Percentiles rank a stretch among this genome's conserved stretches.
Evolutionary conservation across 2,329 filamentous ascomycete genomes (phyloP).

Genomic region (Karstenula rhodostoma): DNA sequence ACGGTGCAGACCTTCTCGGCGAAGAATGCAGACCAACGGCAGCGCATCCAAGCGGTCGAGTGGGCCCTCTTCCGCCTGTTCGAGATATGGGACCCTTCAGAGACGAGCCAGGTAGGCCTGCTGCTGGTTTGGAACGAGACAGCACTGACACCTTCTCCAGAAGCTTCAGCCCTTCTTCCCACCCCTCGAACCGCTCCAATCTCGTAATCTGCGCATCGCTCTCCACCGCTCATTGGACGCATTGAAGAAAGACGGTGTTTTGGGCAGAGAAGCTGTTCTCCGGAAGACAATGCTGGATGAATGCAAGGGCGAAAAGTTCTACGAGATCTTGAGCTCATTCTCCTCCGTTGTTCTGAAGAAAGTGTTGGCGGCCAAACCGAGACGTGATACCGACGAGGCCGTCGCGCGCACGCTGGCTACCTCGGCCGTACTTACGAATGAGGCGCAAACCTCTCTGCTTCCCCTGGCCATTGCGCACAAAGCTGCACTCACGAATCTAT

Average conservation of each 20-base stretch:
- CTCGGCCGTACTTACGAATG: slow-evolving; percentile 44
- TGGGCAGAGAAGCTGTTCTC: slow-evolving; percentile 81
- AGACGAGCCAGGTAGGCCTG: slow-evolving; percentile 71
- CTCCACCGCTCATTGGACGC: slow-evolving; percentile 83
- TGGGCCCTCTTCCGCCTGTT: slow-evolving; percentile 93
- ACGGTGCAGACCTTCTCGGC: slow-evolving; percentile 73
- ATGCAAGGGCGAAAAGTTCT: slow-evolving; percentile 89
- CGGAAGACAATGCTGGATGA: slow-evolving; percentile 97
- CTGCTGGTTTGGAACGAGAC: background rate
- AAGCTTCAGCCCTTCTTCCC: slow-evolving; percentile 93
- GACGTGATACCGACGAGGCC: slow-evolving; percentile 32
- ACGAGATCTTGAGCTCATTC: slow-evolving; percentile 84
- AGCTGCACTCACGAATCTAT: slow-evolving; percentile 66
- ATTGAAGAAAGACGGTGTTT: slow-evolving; percentile 83
- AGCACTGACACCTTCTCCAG: slow-evolving; percentile 52
- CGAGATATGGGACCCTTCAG: slow-evolving; percentile 79
- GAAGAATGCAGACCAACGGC: slow-evolving; percentile 79
- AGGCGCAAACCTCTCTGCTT: slow-evolving; percentile 57
- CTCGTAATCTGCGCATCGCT: slow-evolving; percentile 85
- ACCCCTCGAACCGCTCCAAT: slow-evolving; percentile 87
- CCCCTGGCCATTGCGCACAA: slow-evolving; percentile 78
- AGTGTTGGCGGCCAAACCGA: slow-evolving; percentile 62
- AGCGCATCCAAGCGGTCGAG: slow-evolving; percentile 82
- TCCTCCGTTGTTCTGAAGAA: slow-evolving; percentile 84
- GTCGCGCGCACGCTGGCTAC: slow-evolving; percentile 62